Evolutionary conservation across 2,329 filamentous ascomycete species (phyloP).

Genomic region (Hirsutella rhossiliensis): DNA sequence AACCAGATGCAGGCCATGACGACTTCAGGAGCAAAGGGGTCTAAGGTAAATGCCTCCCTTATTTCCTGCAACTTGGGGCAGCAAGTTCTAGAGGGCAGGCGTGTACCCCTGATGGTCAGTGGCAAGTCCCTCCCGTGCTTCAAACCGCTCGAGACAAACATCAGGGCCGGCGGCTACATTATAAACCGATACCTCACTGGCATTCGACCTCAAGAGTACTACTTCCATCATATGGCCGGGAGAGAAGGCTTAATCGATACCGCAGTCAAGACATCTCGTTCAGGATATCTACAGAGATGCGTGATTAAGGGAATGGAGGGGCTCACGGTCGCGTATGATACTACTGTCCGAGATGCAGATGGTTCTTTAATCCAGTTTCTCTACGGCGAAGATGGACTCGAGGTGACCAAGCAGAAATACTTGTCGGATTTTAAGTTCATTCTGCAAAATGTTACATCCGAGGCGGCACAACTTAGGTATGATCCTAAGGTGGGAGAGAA

Average conservation of each 20-base stretch:
- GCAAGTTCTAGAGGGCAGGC: constrained; percentile 86
- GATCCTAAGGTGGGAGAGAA: constrained; percentile 32
- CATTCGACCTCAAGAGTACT: constrained; percentile 94
- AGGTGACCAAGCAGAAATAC: constrained; percentile 90
- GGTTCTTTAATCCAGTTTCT: constrained; percentile 89
- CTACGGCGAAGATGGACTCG: constrained; percentile 91
- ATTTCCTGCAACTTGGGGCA: constrained; percentile 97
- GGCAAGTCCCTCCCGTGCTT: constrained; percentile 95
- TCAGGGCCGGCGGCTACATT: constrained; percentile 86
- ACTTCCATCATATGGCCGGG: constrained; percentile 99
- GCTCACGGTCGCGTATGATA: constrained; percentile 82
- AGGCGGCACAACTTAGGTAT: constrained; percentile 66
- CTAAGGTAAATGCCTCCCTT: constrained; percentile 84
- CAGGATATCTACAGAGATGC: constrained; percentile 91
- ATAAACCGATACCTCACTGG: constrained; percentile 96
- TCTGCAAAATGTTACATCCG: constrained; percentile 71
- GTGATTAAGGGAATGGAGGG: constrained; percentile 99
- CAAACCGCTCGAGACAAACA: constrained; percentile 77
- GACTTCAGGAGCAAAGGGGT: constrained; percentile 88
- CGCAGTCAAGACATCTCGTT: constrained; percentile 94
- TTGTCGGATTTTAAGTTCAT: constrained; percentile 84
- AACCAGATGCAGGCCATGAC: constrained; percentile 99
- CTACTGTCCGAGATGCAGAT: constrained; percentile 89
- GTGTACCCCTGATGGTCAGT: constrained; percentile 95
- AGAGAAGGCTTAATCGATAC: constrained; percentile 98